phyloP scores from a whole-genome alignment of 2,329 filamentous ascomycete species.

The Pseudofabraea citricarpa region DNA sequence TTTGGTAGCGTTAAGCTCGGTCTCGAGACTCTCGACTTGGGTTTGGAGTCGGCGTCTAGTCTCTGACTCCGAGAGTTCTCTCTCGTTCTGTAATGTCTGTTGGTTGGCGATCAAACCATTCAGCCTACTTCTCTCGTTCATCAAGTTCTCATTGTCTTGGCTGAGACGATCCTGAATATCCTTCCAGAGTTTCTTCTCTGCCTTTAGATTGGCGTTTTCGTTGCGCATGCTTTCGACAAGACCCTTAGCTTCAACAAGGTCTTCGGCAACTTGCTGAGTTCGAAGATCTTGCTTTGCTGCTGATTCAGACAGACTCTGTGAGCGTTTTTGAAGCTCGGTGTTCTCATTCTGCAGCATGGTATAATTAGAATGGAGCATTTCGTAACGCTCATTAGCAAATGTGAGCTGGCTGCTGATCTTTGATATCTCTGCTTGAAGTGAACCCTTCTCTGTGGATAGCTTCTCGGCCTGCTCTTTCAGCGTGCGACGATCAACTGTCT shows the following conservation, averaged over 20 bases:
- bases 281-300: constrained; percentile 86
- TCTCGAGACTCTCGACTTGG: constrained; percentile 73
- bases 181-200: constrained; percentile 92
- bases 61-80: constrained; percentile 79
- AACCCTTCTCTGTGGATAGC: constrained; percentile 75
- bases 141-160: constrained; percentile 80
- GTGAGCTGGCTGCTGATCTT: constrained; percentile 76
- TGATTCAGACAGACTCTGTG: constrained; percentile 70
- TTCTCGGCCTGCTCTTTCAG: constrained; percentile 81
- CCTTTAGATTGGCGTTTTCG: constrained; percentile 88
- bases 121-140: constrained; percentile 79
- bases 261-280: constrained; percentile 88
- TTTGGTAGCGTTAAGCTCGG: constrained; percentile 73
- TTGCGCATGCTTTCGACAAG: constrained; percentile 82
- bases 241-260: constrained; percentile 80
- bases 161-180: constrained; percentile 84
- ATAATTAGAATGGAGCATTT: constrained; percentile 87
- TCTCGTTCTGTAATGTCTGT: constrained; percentile 87
- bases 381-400: constrained; percentile 76
- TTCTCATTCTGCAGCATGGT: constrained; percentile 81
- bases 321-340: constrained; percentile 77
- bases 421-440: constrained; percentile 77
- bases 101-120: constrained; percentile 79
- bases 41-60: constrained; percentile 72
- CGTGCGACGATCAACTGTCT: constrained; percentile 72